These are phyloP conservation scores for Penicillium italicum DNA, from an alignment of 2,329 filamentous ascomycete genomes.

Conservation along the genomic window DNA sequence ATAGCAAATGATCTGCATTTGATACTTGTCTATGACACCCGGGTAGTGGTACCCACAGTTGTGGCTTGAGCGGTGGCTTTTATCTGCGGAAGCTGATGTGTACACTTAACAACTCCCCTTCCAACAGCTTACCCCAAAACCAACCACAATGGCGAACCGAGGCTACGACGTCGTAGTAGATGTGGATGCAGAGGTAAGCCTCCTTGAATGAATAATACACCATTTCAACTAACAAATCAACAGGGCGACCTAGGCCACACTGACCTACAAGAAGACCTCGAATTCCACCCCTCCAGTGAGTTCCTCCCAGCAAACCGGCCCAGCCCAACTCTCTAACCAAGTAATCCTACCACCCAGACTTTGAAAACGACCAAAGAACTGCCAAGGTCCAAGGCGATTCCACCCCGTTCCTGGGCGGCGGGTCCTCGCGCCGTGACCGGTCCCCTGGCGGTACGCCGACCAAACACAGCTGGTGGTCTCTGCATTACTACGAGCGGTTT, in stretches of 20 bases:
- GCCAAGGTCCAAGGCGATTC: constrained; percentile 49
- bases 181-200: constrained; percentile 82
- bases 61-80: constrained; percentile 34
- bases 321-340: not conserved
- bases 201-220: not conserved
- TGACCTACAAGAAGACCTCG: constrained; percentile 96
- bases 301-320: not conserved
- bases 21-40: not conserved
- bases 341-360: constrained; percentile 49
- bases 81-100: constrained; percentile 32
- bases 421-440: constrained; percentile 40
- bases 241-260: constrained; percentile 97
- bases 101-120: constrained; percentile 30
- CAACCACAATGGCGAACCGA: constrained; percentile 65
- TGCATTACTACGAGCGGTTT: constrained; percentile 94
- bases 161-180: constrained; percentile 98
- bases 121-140: constrained; percentile 18
- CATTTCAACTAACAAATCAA: constrained; percentile 13
- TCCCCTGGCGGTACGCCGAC: constrained; percentile 46
- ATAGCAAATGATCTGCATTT: not conserved
- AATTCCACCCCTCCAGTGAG: constrained; percentile 88
- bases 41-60: constrained; percentile 2
- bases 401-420: constrained; percentile 50
- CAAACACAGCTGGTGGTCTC: constrained; percentile 88
- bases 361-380: constrained; percentile 58